These are phyloP conservation scores for Astraeus odoratus DNA, from an alignment of 768 basidiomycete species.

Conservation along the genomic window DNA sequence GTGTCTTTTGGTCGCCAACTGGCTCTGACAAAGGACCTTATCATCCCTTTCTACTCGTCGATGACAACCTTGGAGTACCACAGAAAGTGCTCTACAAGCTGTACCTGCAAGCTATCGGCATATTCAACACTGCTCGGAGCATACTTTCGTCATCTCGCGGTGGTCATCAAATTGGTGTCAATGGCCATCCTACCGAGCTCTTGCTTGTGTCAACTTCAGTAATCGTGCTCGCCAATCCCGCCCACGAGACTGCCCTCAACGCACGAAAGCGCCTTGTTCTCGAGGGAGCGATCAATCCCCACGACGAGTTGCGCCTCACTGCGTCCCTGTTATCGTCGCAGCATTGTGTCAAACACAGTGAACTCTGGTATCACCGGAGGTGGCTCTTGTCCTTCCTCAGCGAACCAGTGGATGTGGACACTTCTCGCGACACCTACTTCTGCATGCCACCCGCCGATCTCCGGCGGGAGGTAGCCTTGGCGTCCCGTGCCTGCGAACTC, in stretches of 20 bases:
- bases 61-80: slow-evolving; percentile 60
- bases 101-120: slow-evolving; percentile 39
- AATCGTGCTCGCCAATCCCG: slow-evolving; percentile 61
- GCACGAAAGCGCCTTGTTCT: slow-evolving; percentile 46
- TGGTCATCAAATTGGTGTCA: background rate
- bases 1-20: slow-evolving; percentile 37
- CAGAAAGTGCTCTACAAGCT: slow-evolving; percentile 46
- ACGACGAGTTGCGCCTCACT: slow-evolving; percentile 42
- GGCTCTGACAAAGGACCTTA: slow-evolving; percentile 18
- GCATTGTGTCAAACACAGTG: slow-evolving; percentile 57
- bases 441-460: slow-evolving; percentile 31
- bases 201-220: slow-evolving; percentile 37
- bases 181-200: slow-evolving; percentile 7
- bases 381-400: slow-evolving; percentile 42
- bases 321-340: slow-evolving; percentile 43
- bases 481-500: slow-evolving; percentile 45
- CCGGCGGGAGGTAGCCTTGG: slow-evolving; percentile 41
- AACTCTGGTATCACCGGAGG: slow-evolving; percentile 64
- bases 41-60: slow-evolving; percentile 48
- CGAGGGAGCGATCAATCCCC: slow-evolving; percentile 28
- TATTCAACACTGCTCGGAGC: slow-evolving; percentile 28
- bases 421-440: slow-evolving; percentile 5
- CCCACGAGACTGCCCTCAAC: slow-evolving; percentile 64
- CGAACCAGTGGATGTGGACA: background rate
- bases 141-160: background rate